Evolutionary conservation across 2,329 filamentous ascomycete species (phyloP), one percentile per base, ranked within the genome.

Genomic region (Talaromyces sp.): DNA sequence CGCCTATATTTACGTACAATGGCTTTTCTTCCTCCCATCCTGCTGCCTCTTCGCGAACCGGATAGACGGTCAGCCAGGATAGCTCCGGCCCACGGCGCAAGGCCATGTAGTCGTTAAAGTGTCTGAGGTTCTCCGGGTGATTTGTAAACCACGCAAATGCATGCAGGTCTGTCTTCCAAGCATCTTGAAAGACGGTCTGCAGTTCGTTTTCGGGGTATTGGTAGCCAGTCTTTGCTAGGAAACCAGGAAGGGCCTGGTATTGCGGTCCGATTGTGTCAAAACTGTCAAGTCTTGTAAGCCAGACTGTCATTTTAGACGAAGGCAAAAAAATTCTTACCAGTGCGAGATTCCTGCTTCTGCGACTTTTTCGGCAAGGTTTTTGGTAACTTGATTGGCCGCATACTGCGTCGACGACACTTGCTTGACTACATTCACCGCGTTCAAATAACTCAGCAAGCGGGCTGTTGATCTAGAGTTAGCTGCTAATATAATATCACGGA

Each of bases 31-130:
- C 61, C 0, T 59, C 62, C 53, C 63, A 64, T 1, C 59, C 65
- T 17, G 55, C 32, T 2, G 64, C 59, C 32, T 71, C 47, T 5
- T 68, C 65, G n/a, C 9, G 15, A 52, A 60, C 13, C 4, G 52
- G 52, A 52, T 60, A 60, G 7, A 44, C 54, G 11, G 75, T 71
- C 30, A 68, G 68, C 75, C 73, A 78, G 4, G 71, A 69, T 11
- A 69, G 65, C 57, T 75, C 75, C 4, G 73, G 75, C 1, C 69
- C 69, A 17, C 73, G 70, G 58, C 77, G 76, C 4, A 72, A 70
- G 1, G 64, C 65, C 75, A 78, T 77, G 59, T 75, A 76, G 27
- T 2, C 80, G 73, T 59, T 80, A 76, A 4, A 79, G 78, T 0
- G 73, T 59, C 27, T 70, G 70, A 30, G 15, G 25, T 44, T 30